Evolutionary conservation across 148 eudicot genomes (phyloP).

Genomic region (Fagopyrum homotropicum): DNA sequence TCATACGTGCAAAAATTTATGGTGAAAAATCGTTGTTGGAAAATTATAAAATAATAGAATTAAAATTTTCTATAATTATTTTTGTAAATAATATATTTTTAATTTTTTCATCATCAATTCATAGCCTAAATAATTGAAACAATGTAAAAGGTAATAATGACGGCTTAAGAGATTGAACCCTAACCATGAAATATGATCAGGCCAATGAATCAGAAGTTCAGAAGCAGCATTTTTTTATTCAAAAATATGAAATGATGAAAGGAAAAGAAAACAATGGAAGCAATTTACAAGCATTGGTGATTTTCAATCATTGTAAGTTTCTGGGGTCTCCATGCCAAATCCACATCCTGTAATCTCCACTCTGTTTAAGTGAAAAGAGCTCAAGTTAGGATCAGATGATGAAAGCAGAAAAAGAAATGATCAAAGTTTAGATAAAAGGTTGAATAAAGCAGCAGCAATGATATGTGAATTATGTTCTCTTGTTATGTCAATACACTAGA

Average conservation of each 20-base stretch:
- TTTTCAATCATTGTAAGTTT: conserved; percentile 8
- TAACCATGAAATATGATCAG: background rate
- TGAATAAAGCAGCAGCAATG: background rate
- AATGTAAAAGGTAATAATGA: too few species aligned
- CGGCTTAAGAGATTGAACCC: too few species aligned
- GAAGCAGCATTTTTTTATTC: background rate
- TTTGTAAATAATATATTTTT: too few species aligned
- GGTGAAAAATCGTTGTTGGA: too few species aligned
- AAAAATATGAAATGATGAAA: background rate
- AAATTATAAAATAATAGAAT: too few species aligned
- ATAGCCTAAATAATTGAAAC: too few species aligned
- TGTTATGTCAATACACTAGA: too few species aligned
- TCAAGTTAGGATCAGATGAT: background rate
- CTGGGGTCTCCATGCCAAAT: conserved; percentile 78
- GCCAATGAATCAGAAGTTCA: background rate
- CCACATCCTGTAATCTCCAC: conserved; percentile 63
- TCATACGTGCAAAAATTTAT: too few species aligned
- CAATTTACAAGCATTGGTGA: background rate
- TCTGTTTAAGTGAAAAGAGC: conserved; percentile 28
- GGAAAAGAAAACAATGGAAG: background rate
- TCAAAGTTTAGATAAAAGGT: background rate
- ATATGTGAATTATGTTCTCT: background rate
- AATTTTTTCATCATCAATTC: too few species aligned
- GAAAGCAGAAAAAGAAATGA: background rate
- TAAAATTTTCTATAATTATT: too few species aligned